phyloP scores from a whole-genome alignment of 805 yeast species.

The Yarrowia keelungensis region DNA sequence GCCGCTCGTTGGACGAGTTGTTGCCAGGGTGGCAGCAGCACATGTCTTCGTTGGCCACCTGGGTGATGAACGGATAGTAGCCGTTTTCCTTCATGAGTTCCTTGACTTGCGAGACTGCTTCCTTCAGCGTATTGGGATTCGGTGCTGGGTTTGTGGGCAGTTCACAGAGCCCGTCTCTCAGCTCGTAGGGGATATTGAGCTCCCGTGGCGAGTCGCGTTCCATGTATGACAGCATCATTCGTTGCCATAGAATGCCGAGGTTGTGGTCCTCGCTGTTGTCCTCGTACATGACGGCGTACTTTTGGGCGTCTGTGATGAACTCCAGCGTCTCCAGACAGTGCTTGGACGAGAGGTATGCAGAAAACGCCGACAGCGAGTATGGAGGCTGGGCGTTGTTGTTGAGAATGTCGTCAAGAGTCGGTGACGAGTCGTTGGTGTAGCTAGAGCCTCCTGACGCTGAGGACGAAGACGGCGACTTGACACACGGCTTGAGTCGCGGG shows the following conservation, averaged over 20 bases:
- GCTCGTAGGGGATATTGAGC: slow-evolving; percentile 47
- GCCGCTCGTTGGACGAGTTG: slow-evolving; percentile 26
- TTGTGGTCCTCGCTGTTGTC: slow-evolving; percentile 13
- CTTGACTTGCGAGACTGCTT: slow-evolving; percentile 43
- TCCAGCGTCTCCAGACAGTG: slow-evolving; percentile 49
- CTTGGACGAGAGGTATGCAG: slow-evolving; percentile 46
- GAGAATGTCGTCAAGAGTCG: slow-evolving; percentile 47
- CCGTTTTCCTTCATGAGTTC: slow-evolving; percentile 47
- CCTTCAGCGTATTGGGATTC: slow-evolving; percentile 43
- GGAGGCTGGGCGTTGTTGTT: slow-evolving; percentile 45
- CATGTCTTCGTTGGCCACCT: slow-evolving; percentile 28
- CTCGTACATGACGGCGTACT: slow-evolving; percentile 42
- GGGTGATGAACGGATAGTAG: slow-evolving; percentile 45
- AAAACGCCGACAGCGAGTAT: slow-evolving; percentile 46
- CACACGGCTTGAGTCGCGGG: slow-evolving; percentile 29
- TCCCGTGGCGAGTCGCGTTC: slow-evolving; percentile 46
- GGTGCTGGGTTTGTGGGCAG: slow-evolving; percentile 34
- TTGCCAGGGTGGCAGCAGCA: slow-evolving; percentile 18
- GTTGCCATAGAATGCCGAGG: slow-evolving; percentile 44
- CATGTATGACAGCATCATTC: slow-evolving; percentile 46
- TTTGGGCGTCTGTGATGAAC: slow-evolving; percentile 46
- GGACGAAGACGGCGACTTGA: slow-evolving; percentile 18
- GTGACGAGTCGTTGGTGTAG: slow-evolving; percentile 40
- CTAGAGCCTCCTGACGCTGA: slow-evolving; percentile 16
- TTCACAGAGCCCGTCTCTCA: slow-evolving; percentile 44